phyloP scores from a whole-genome alignment of 139 green algal genomes.

The Picochlorum sp. region DNA sequence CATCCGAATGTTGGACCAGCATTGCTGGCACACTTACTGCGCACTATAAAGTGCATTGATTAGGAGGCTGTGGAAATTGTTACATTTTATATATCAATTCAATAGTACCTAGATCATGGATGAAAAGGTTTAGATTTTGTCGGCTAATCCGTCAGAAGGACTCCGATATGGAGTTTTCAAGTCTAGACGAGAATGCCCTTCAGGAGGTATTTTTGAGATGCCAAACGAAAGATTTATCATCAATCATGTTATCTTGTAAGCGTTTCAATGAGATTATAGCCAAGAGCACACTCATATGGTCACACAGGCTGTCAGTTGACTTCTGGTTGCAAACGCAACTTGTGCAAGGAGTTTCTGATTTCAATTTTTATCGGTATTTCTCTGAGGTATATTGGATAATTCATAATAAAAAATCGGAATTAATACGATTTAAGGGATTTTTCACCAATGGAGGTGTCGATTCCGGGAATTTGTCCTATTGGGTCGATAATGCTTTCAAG shows the following conservation, averaged over 20 bases:
- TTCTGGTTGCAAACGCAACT: neutral
- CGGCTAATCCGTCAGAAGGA: no score
- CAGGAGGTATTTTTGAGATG: slow-evolving; percentile 5
- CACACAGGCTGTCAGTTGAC: neutral
- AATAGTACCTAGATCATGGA: no score
- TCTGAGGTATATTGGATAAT: no score
- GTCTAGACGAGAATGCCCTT: neutral
- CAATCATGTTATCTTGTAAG: neutral
- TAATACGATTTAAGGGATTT: slow-evolving; percentile 2
- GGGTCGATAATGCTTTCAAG: slow-evolving; percentile 4
- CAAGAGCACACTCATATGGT: neutral
- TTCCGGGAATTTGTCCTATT: neutral
- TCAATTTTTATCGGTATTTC: neutral
- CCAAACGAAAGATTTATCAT: neutral
- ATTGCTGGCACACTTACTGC: no score
- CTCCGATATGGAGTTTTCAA: no score
- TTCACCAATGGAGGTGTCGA: neutral
- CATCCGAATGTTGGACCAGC: no score
- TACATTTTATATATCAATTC: no score
- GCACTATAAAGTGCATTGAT: no score
- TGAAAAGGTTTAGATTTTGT: no score
- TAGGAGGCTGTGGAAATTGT: no score
- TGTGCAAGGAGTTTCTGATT: neutral
- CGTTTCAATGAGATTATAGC: neutral
- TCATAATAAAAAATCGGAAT: neutral